Evolutionary conservation across 1,284 basidiomycete genomes (phyloP), one percentile per base, ranked within the genome.

Genomic region (Puccinia triticina): DNA sequence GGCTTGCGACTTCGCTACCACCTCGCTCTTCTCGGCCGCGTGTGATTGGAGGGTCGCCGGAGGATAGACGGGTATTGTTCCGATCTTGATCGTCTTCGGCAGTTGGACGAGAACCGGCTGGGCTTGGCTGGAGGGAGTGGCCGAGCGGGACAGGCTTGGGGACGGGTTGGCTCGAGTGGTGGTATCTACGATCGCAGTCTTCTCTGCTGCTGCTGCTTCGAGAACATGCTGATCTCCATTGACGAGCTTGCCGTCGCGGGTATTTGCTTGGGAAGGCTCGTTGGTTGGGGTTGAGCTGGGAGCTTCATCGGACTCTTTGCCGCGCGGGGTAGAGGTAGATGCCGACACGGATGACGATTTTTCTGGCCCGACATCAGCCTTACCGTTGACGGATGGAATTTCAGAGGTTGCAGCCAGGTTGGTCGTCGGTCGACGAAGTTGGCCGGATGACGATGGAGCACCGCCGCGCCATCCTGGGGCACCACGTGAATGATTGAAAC

Each of bases 61-160:
- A 46, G 53, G 75, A 48, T 77, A 77, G 43, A 77, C 75, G 43
- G 75, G 75, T 48, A 77, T 77, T 43, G 75, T 77, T 16, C 75
- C 75, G 61, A 77, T 77, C 75, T 77, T 77, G 59, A 77, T 64
- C 34, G 75, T 29, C 40, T 46, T 77, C 8, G 75, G 75, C 10
- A 77, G 61, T 50, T 77, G 57, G n/a, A 77, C 75, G 40, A 77
- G 40, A 37, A 74, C 50, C 26, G 72, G 48, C 12, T 74, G 7
- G 12, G 46, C 23, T n/a, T 74, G 46, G 34, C 32, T 53, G 46
- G 72, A 55, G 32, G 46, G 46, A 8, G 46, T 74, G 29, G 43
- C 50, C 46, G 53, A 74, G 32, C 40, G 21, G 18, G 72, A 74
- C 40, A 71, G 43, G 46, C 72, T 74, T 23, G 72, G 34, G 8